phyloP scores from a whole-genome alignment of 1,284 basidiomycete species.

The Lentinus polychrous region DNA sequence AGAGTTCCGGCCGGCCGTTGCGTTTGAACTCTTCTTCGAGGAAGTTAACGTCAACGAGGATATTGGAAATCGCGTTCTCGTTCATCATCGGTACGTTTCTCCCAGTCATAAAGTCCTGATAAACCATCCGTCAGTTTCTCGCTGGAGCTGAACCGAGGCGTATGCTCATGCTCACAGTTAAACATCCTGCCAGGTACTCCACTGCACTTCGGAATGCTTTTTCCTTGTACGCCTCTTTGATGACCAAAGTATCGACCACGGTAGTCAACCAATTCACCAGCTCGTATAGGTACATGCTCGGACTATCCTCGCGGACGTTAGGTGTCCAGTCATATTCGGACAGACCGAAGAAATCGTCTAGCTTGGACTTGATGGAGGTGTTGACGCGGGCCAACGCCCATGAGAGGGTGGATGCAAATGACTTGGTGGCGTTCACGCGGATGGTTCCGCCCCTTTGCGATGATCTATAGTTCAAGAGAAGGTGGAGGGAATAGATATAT shows the following conservation, averaged over 20 bases:
- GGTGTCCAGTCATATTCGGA: constrained; percentile 95
- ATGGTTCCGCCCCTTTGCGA: constrained; percentile 81
- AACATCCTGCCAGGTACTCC: constrained; percentile 76
- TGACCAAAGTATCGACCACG: constrained; percentile 88
- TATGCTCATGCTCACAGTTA: constrained; percentile 73
- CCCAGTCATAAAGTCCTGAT: constrained; percentile 73
- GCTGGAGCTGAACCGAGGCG: too few relatives aligned
- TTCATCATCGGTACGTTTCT: constrained; percentile 78
- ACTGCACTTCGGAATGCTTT: constrained; percentile 85
- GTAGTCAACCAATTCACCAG: constrained; percentile 95
- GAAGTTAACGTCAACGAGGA: constrained; percentile 79
- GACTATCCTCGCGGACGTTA: constrained; percentile 53
- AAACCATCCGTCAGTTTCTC: constrained; percentile 4
- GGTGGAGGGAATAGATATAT: too few relatives aligned
- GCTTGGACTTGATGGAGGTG: constrained; percentile 81
- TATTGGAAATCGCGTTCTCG: constrained; percentile 81
- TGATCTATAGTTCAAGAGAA: constrained; percentile 23
- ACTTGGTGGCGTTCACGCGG: constrained; percentile 55
- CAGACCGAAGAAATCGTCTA: constrained; percentile 95
- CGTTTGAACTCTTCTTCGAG: constrained; percentile 76
- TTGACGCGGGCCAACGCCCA: constrained; percentile 78
- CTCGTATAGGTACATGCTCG: constrained; percentile 92
- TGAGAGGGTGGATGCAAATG: constrained; percentile 67
- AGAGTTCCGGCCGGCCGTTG: constrained; percentile 65
- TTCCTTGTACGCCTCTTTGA: constrained; percentile 81